These are phyloP conservation scores for Leccinum proximum DNA, from an alignment of 1,284 basidiomycete genomes.

Conservation along the genomic window DNA sequence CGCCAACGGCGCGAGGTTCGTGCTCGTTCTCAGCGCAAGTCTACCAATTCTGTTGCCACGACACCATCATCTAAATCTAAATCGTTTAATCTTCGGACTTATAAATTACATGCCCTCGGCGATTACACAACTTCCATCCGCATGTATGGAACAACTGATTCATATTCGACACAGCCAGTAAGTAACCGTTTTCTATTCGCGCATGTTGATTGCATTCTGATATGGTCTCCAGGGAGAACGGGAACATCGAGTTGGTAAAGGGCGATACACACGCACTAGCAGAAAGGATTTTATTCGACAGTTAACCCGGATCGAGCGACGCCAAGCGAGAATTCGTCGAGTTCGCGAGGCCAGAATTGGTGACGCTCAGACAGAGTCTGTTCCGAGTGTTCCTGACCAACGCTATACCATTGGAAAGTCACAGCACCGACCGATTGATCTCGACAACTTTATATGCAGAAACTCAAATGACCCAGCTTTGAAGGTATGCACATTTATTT, in stretches of 20 bases:
- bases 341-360: not conserved
- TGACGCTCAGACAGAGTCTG: not conserved
- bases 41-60: no score
- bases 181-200: not conserved
- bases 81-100: slow-evolving; percentile 20
- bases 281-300: not conserved
- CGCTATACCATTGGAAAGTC: not conserved
- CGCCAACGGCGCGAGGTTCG: not conserved
- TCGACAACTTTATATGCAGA: not conserved
- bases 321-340: not conserved
- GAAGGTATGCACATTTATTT: not conserved
- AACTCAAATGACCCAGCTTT: not conserved
- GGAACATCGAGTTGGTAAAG: slow-evolving; percentile 4
- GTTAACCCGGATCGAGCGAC: slow-evolving; percentile 1
- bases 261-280: slow-evolving; percentile 1
- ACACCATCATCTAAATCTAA: slow-evolving; percentile 4
- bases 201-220: not conserved
- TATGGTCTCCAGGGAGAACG: slow-evolving; percentile 12
- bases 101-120: slow-evolving; percentile 23
- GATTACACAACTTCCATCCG: slow-evolving; percentile 15
- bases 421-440: not conserved
- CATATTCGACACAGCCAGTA: slow-evolving; percentile 7
- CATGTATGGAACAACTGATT: slow-evolving; percentile 17
- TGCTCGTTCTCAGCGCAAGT: not conserved
- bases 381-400: not conserved